These are phyloP conservation scores for Breynia disticha DNA, from an alignment of 441 rosid genomes.

Conservation along the genomic window DNA sequence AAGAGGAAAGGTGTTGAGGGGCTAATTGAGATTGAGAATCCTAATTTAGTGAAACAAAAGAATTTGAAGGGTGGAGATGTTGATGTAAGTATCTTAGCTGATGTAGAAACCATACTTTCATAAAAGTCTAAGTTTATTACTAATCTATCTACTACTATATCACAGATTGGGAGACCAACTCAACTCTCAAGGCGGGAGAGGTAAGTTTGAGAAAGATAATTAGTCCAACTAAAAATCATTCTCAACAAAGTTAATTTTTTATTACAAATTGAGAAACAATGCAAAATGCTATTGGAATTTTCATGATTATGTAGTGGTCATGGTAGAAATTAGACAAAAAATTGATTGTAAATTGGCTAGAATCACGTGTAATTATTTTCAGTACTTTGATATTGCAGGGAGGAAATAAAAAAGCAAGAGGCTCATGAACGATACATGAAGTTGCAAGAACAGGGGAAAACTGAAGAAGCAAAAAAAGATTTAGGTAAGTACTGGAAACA, in stretches of 20 bases:
- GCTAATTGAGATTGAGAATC: slow-evolving; percentile 77
- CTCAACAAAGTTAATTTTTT: background rate
- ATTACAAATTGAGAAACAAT: no score
- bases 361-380: background rate
- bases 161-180: slow-evolving; percentile 57
- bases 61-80: slow-evolving; percentile 65
- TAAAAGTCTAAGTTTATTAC: background rate
- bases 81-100: slow-evolving; percentile 52
- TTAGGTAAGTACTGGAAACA: slow-evolving; percentile 38
- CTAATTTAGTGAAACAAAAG: slow-evolving; percentile 65
- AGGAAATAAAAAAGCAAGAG: slow-evolving; percentile 84
- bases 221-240: background rate
- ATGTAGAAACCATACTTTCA: background rate
- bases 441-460: slow-evolving; percentile 95
- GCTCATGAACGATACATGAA: slow-evolving; percentile 92
- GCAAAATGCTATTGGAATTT: no score
- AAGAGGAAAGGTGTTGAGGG: slow-evolving; percentile 78
- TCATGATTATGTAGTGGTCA: no score
- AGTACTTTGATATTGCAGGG: slow-evolving; percentile 32
- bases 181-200: slow-evolving; percentile 99
- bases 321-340: no score
- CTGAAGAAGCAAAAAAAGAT: slow-evolving; percentile 82
- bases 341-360: no score
- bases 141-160: background rate
- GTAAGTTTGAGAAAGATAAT: slow-evolving; percentile 43